Evolutionary conservation across 164 flowering plant genomes (phyloP), one percentile per base, ranked within the genome.

Genomic region (Cinnamomum micranthum): DNA sequence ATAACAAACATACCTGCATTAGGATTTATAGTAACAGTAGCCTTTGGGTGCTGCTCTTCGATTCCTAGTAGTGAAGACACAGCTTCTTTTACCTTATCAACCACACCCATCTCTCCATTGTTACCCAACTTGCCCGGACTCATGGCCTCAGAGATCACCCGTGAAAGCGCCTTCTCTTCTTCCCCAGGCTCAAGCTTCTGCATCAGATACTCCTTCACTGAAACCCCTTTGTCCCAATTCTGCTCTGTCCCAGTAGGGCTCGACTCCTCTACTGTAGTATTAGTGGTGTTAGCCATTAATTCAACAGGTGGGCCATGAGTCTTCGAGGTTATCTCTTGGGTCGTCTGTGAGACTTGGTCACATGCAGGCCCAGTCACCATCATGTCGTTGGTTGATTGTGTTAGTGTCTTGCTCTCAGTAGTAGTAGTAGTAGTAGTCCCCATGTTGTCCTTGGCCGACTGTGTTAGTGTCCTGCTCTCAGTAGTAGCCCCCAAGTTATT

Each of bases 121-220:
- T 35, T 69, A 10, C 67, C 71, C 63, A 10, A 25, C 68, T 65
- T 87, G 64, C 73, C 83, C 13, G 97, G 92, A 79, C 87, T 88
- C 27, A 91, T 90, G 47, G 88, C 92, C 24, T 89, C 86, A 1
- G 91, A 78, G 23, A 91, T 91, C 65, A 86, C 92, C 76, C 83
- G 83, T 14, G 93, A 91, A 68, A 91, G 94, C 20, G 95, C 93
- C 79, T 75, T 85, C 77, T 94, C 96, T 25, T 87, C 97, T 33
- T 90, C 89, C 59, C 92, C 95, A 1, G 96, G 96, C 84, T 91
- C 90, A 50, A 91, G 72, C 80, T 90, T 91, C 22, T 86, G 77
- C 79, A 77, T 80, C 76, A 90, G 77, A 74, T 90, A 89, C 77
- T 94, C 94, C 77, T 88, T 91, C 76, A 91, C 88, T 0, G 95